Conservation (phyloP, 768 basidiomycete species). For the Xerocomus brunneocitrinus region DNA sequence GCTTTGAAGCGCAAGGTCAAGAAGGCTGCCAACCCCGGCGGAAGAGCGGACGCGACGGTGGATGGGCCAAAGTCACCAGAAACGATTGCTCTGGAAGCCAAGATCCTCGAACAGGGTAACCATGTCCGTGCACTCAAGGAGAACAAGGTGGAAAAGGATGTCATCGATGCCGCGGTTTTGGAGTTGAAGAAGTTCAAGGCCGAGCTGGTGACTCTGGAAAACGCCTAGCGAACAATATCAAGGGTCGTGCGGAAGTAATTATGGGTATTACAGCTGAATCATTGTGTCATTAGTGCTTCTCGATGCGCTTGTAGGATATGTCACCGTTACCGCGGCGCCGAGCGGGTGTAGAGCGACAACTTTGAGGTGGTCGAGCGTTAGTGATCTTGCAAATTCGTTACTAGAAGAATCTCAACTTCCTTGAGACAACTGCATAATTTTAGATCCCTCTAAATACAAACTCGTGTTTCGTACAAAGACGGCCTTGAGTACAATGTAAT, state of each 20-base stretch:
- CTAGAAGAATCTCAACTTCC: too few species aligned
- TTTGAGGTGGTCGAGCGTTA: too few species aligned
- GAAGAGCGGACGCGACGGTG: conserved; percentile 39
- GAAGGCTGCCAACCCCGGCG: conserved; percentile 47
- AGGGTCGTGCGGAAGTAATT: not conserved
- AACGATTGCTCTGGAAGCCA: conserved; percentile 65
- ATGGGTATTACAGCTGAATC: not conserved
- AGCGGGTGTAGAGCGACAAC: too few species aligned
- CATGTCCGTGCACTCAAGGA: conserved; percentile 66
- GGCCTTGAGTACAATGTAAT: too few species aligned
- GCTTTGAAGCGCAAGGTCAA: conserved; percentile 50
- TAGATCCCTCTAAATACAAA: too few species aligned
- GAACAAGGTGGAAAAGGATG: conserved; percentile 43
- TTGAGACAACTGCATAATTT: too few species aligned
- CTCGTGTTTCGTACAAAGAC: too few species aligned
- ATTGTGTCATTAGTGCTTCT: not conserved
- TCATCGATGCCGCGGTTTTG: conserved; percentile 45
- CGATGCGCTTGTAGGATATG: too few species aligned
- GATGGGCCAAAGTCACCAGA: conserved; percentile 67
- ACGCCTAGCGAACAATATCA: not conserved
- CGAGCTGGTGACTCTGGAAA: conserved; percentile 36
- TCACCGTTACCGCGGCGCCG: too few species aligned
- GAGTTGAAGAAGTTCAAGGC: conserved; percentile 62
- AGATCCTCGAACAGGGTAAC: conserved; percentile 73
- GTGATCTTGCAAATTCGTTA: too few species aligned